These are phyloP conservation scores for Tulasnella calospora DNA, from an alignment of 768 basidiomycete genomes.

Conservation along the genomic window DNA sequence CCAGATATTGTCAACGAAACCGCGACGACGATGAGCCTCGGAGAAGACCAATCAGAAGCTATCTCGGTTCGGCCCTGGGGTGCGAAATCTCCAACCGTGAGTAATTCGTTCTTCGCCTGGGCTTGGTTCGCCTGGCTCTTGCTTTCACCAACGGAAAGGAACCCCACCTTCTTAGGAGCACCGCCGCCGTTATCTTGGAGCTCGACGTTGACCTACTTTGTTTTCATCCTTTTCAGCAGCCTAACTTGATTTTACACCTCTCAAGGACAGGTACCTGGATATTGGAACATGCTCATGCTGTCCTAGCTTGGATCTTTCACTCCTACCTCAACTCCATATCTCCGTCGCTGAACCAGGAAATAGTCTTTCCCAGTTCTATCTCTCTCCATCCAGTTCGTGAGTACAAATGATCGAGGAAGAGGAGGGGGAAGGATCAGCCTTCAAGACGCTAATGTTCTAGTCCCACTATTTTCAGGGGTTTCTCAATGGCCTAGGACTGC, in stretches of 20 bases:
- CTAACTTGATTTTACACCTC: background rate
- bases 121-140: background rate
- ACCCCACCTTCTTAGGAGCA: background rate
- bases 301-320: slow-evolving; percentile 28
- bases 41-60: slow-evolving; percentile 22
- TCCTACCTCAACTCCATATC: slow-evolving; percentile 30
- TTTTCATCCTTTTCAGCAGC: slow-evolving; percentile 11
- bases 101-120: slow-evolving; percentile 2
- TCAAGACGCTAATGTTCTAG: no score
- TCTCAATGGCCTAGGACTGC: no score
- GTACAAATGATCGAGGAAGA: background rate
- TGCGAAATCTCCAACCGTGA: slow-evolving; percentile 19
- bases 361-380: slow-evolving; percentile 64
- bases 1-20: slow-evolving; percentile 20
- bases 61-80: no score
- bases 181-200: background rate
- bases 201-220: background rate
- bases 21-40: slow-evolving; percentile 7
- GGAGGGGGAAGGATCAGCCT: no score
- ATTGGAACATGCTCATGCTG: slow-evolving; percentile 22
- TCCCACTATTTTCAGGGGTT: no score
- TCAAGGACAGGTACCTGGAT: slow-evolving; percentile 9
- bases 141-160: background rate
- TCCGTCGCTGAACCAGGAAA: slow-evolving; percentile 37
- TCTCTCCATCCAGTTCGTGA: slow-evolving; percentile 62